A percentile compares a stretch with the other conserved stretches of the same genome.
These are phyloP conservation scores for Globisporangium okanoganense DNA, from an alignment of 352 stramenopile species.

Conservation along the genomic window DNA sequence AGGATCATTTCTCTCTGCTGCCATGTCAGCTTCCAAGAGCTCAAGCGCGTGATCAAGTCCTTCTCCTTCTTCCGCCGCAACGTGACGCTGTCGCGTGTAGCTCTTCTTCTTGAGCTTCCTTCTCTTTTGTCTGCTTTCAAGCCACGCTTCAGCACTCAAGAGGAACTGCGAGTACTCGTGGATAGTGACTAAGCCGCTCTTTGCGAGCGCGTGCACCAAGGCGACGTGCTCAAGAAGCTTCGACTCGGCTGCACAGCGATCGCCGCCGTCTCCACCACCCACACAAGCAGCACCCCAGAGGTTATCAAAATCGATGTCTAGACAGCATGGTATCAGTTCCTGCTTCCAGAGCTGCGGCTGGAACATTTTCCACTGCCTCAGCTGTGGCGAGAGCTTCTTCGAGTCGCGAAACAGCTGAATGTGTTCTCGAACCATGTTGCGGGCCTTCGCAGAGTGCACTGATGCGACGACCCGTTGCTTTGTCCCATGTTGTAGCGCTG, in stretches of 20 bases:
- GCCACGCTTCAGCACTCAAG: constrained; percentile 18
- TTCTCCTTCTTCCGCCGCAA: background rate
- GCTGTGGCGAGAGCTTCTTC: constrained; percentile 15
- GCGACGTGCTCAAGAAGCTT: constrained; percentile 15
- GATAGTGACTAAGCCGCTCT: constrained; percentile 16
- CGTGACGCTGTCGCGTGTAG: constrained; percentile 2
- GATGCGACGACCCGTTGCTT: background rate
- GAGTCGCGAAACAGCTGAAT: constrained; percentile 20
- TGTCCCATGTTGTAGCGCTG: background rate
- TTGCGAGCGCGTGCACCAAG: constrained; percentile 27
- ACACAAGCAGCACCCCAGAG: background rate
- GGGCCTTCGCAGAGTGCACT: constrained; percentile 12
- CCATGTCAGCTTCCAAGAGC: constrained; percentile 7
- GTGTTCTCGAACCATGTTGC: constrained; percentile 21
- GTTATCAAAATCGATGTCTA: constrained; percentile 20
- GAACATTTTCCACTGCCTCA: constrained; percentile 37
- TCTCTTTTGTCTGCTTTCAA: constrained; percentile 7
- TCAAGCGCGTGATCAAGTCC: background rate
- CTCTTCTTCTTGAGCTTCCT: background rate
- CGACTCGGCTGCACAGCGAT: background rate
- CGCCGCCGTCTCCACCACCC: background rate
- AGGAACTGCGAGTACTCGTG: constrained; percentile 29
- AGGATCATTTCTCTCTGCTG: no score
- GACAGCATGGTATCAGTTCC: constrained; percentile 31
- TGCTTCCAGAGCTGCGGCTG: constrained; percentile 28